Percentiles rank a stretch among this genome's conserved stretches.
Evolutionary conservation across 1,284 basidiomycete species (phyloP).

Genomic region (Thelephora terrestris): DNA sequence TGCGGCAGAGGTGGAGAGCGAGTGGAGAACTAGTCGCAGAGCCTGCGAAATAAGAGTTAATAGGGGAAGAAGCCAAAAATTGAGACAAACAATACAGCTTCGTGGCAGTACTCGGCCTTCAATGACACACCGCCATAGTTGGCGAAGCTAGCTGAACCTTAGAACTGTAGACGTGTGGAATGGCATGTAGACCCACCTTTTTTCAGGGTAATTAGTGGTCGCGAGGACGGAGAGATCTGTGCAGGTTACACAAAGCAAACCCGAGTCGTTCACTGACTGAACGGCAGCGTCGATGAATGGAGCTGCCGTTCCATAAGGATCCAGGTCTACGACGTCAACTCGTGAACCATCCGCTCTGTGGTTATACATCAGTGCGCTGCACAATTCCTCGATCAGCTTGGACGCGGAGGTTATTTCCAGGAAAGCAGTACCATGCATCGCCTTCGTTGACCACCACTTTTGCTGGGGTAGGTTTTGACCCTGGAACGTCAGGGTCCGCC

Average conservation of each 20-base stretch:
- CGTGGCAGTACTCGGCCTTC: slow-evolving; percentile 91
- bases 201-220: slow-evolving; percentile 92
- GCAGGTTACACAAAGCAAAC: slow-evolving; percentile 91
- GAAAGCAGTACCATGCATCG: slow-evolving; percentile 70
- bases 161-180: slow-evolving; percentile 2
- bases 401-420: not conserved
- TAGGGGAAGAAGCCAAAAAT: slow-evolving; percentile 16
- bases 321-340: slow-evolving; percentile 93
- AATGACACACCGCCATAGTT: slow-evolving; percentile 94
- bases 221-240: slow-evolving; percentile 94
- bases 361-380: slow-evolving; percentile 82
- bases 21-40: slow-evolving; percentile 81
- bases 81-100: slow-evolving; percentile 44
- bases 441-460: slow-evolving; percentile 80
- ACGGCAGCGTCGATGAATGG: slow-evolving; percentile 97
- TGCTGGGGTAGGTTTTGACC: slow-evolving; percentile 23
- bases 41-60: slow-evolving; percentile 38
- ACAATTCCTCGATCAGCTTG: not conserved
- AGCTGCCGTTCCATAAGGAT: slow-evolving; percentile 95
- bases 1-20: slow-evolving; percentile 78
- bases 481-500: slow-evolving; percentile 10
- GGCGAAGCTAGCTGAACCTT: slow-evolving; percentile 52
- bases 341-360: slow-evolving; percentile 67
- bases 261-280: slow-evolving; percentile 84
- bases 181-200: slow-evolving; percentile 54